These are phyloP conservation scores for Mycosphaerella sp. DNA, from an alignment of 2,329 filamentous ascomycete species.

Conservation along the genomic window DNA sequence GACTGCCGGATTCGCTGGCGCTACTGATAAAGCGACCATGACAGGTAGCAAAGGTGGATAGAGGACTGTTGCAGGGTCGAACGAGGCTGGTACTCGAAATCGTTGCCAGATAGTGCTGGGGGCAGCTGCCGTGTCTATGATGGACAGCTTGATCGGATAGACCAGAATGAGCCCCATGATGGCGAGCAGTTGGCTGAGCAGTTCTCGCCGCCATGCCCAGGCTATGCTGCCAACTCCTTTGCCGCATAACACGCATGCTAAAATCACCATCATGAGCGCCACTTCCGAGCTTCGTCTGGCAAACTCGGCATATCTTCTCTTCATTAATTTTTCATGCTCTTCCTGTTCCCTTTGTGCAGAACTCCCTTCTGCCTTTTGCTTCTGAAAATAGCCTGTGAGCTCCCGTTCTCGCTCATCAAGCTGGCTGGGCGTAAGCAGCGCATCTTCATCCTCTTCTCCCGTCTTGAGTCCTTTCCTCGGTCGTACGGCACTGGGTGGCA, in stretches of 20 bases:
- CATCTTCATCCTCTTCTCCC: conserved; percentile 35
- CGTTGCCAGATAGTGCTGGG: conserved; percentile 38
- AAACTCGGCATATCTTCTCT: conserved; percentile 83
- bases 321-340: conserved; percentile 58
- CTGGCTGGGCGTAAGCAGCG: conserved; percentile 43
- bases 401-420: conserved; percentile 42
- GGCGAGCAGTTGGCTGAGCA: conserved; percentile 35
- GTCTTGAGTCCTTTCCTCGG: conserved; percentile 72
- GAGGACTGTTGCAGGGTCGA: conserved; percentile 85
- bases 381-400: conserved; percentile 36
- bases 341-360: conserved; percentile 39
- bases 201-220: conserved; percentile 33
- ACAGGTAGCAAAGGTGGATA: conserved; percentile 75
- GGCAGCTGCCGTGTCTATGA: conserved; percentile 29
- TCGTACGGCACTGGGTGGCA: conserved; percentile 69
- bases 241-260: conserved; percentile 41
- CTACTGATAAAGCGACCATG: conserved; percentile 68
- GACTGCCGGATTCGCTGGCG: conserved; percentile 53
- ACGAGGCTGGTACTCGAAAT: conserved; percentile 62
- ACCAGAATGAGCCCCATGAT: conserved; percentile 28
- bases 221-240: conserved; percentile 27
- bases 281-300: conserved; percentile 58
- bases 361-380: conserved; percentile 24
- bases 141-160: conserved; percentile 33
- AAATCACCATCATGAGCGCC: conserved; percentile 48